Evolutionary conservation across 148 eudicot species (phyloP).

Genomic region (Cornus florida): DNA sequence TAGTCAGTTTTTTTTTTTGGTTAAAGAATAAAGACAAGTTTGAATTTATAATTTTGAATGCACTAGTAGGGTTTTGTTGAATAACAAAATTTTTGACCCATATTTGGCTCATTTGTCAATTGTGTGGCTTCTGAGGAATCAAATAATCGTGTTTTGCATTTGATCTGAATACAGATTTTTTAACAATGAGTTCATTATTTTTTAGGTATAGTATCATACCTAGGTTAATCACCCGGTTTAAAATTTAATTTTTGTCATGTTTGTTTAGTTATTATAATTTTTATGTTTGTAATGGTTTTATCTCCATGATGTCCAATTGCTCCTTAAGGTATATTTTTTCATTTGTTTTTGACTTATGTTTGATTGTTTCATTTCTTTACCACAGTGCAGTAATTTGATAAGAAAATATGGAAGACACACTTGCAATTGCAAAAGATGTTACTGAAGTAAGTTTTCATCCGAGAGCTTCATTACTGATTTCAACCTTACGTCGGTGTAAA

Average conservation of each 20-base stretch:
- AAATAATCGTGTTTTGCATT: not conserved
- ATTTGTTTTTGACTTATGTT: no score
- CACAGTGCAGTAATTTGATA: not conserved
- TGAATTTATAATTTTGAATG: no score
- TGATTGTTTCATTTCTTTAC: not conserved
- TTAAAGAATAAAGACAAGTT: no score
- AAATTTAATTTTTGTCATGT: no score
- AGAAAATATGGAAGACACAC: conserved; percentile 36
- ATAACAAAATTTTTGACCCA: no score
- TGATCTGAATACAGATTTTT: not conserved
- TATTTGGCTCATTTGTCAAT: not conserved
- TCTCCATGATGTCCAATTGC: no score
- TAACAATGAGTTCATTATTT: not conserved
- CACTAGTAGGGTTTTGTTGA: not conserved
- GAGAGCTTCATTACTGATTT: not conserved
- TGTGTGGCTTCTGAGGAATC: not conserved
- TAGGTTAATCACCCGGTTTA: not conserved
- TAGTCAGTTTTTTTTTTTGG: no score
- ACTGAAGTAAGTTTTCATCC: conserved; percentile 44
- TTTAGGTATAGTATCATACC: not conserved
- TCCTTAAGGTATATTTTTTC: no score
- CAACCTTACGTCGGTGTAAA: not conserved
- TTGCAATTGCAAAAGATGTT: conserved; percentile 61
- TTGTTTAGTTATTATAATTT: no score
- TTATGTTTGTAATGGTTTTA: no score